Evolutionary conservation across 2,329 filamentous ascomycete species (phyloP), one percentile per base, ranked within the genome.

Genomic region (Sporothrix luriei): DNA sequence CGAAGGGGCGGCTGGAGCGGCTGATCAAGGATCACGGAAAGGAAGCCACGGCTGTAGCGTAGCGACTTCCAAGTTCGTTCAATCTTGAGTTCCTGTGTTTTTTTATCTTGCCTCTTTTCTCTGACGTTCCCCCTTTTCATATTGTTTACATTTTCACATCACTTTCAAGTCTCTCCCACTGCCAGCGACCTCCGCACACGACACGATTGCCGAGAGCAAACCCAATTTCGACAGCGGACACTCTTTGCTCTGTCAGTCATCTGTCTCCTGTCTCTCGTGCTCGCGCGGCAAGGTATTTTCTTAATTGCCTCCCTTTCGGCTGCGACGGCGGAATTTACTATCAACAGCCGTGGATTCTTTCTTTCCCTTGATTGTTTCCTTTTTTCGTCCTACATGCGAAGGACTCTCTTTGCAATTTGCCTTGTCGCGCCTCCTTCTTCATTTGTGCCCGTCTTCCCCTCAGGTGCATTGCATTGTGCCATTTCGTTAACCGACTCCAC

Each of bases 401-500:
- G 33, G 33, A 33, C 33, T 6, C 33, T 38, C 38, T 48, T 57
- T 26, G 48, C 55, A n/a, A n/a, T 40, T 54, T 38, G 10, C 29
- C 11, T 52, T 19, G 29, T n/a, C 26, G 13, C 49, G 4, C 11
- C 29, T 7, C 33, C 33, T 7, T n/a, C 29, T 54, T 55, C 29
- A 52, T 46, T 57, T 51, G n/a, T 59, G 29, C 33, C 55, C 11
- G 26, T 52, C 48, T 65, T n/a, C 3, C 59, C 21, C 33, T 59
- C 40, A 19, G 24, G 52, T 48, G 40, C 33, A 33, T 33, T 33
- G 33, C 24, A 55, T 55, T 43, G 52, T 61, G 51, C 13, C 49
- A n/a, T 55, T 61, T 59, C 49, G 62, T 5, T 38, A 48, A 16
- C 49, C 59, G 62, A 65, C 71, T 70, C 69, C 71, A 71, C 71